Conservation (phyloP, 2,329 filamentous ascomycete species). For the Diaporthe helianthi region DNA sequence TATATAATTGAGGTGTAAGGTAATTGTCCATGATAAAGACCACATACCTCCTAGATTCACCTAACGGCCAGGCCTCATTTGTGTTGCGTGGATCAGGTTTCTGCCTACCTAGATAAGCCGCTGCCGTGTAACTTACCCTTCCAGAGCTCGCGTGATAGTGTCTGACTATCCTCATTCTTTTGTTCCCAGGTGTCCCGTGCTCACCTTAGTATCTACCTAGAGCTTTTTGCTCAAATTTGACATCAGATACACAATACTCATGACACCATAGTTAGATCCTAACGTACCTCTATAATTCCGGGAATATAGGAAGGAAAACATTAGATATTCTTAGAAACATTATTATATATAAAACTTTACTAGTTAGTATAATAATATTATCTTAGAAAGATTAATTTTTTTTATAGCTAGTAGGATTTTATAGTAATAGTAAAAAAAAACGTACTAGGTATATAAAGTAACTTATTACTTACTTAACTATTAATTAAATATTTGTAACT, state of each 20-base stretch:
- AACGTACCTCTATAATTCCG: constrained; percentile 19
- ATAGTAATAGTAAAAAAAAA: no score
- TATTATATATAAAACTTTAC: no score
- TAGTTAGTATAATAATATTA: no score
- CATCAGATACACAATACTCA: background rate
- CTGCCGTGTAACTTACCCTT: constrained; percentile 21
- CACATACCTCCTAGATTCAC: constrained; percentile 17
- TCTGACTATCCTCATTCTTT: background rate
- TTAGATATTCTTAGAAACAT: no score
- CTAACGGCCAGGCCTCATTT: constrained; percentile 24
- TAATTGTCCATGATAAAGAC: no score
- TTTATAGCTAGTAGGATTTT: no score
- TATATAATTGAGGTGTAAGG: background rate
- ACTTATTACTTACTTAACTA: no score
- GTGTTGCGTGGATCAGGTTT: constrained; percentile 2
- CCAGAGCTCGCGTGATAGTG: constrained; percentile 21
- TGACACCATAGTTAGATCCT: background rate
- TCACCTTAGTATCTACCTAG: constrained; percentile 16
- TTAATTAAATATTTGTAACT: no score
- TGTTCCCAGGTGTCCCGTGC: background rate
- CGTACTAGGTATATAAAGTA: no score
- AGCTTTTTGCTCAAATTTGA: background rate
- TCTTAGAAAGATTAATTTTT: no score
- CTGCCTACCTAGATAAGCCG: constrained; percentile 6
- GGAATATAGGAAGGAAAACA: no score